Conservation (phyloP, 306 rosid species). For the Sesbania bispinosa region DNA sequence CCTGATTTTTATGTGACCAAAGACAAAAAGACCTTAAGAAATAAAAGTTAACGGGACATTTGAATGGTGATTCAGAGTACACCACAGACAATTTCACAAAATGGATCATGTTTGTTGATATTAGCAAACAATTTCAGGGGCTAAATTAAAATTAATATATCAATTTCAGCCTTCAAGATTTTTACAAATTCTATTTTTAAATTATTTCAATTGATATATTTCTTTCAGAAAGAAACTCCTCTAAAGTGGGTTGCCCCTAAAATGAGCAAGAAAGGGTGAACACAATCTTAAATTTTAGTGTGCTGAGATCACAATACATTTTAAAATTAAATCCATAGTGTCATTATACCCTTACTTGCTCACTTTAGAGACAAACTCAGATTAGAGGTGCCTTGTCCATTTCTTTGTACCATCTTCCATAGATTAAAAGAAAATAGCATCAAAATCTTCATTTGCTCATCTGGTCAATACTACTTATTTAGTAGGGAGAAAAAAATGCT, state of each 20-base stretch:
- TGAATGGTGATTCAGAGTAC: neutral
- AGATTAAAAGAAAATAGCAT: neutral
- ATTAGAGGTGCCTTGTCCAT: neutral
- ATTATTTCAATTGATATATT: neutral
- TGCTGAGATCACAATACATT: neutral
- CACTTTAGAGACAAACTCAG: neutral
- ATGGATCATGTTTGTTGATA: neutral
- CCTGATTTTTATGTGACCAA: neutral
- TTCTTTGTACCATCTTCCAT: neutral
- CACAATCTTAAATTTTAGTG: neutral
- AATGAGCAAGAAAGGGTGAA: neutral
- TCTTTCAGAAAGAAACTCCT: neutral
- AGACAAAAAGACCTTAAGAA: neutral
- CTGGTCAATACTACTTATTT: neutral
- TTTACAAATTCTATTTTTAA: neutral
- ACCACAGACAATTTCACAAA: neutral
- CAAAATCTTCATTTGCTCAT: neutral
- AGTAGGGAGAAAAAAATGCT: neutral
- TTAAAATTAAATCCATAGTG: neutral
- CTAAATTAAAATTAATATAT: neutral
- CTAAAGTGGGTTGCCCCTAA: neutral
- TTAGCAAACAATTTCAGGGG: neutral
- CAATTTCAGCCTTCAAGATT: neutral
- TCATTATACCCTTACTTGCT: neutral
- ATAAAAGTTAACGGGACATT: neutral